Conservation (phyloP, 805 yeast genomes). For the Wickerhamiella occidentalis region DNA sequence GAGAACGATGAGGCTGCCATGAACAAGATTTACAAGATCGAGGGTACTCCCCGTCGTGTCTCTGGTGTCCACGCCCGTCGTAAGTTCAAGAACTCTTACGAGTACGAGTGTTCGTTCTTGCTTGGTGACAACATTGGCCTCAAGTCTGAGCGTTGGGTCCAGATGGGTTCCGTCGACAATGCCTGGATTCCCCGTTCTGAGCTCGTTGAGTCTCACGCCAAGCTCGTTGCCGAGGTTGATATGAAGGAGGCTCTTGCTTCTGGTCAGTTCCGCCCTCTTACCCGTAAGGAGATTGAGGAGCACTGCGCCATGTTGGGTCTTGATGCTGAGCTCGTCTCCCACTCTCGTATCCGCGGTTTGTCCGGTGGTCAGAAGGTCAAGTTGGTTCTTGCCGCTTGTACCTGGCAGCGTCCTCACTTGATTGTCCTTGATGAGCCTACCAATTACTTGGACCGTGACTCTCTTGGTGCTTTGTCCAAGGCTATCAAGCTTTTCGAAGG, state of each 20-base stretch:
- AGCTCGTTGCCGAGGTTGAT: slow-evolving; percentile 99
- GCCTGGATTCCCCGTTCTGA: slow-evolving; percentile 99
- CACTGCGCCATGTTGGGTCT: slow-evolving; percentile 98
- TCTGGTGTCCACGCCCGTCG: slow-evolving; percentile 90
- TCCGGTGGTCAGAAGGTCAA: slow-evolving; percentile 99
- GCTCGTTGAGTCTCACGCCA: slow-evolving; percentile 90
- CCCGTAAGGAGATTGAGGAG: slow-evolving; percentile 98
- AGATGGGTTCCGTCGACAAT: slow-evolving; percentile 99
- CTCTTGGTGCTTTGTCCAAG: slow-evolving; percentile 97
- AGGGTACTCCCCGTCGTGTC: slow-evolving; percentile 97
- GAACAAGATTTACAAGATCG: slow-evolving; percentile 99
- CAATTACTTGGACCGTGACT: slow-evolving; percentile 97
- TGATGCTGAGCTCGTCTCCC: slow-evolving; percentile 98
- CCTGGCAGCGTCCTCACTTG: slow-evolving; percentile 99
- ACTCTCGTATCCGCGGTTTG: slow-evolving; percentile 99
- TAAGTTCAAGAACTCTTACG: slow-evolving; percentile 99
- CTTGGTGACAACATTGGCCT: slow-evolving; percentile 98
- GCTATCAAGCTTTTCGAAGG: slow-evolving; percentile 98
- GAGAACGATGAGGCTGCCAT: slow-evolving; percentile 95
- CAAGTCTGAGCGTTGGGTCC: slow-evolving; percentile 99
- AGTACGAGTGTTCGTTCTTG: slow-evolving; percentile 95
- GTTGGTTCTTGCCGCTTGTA: slow-evolving; percentile 98
- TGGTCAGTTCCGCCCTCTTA: slow-evolving; percentile 99
- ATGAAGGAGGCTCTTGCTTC: slow-evolving; percentile 99
- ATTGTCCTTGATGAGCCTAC: slow-evolving; percentile 99